A percentile compares a stretch with the other conserved stretches of the same genome.
These are phyloP conservation scores for Rhododendron kiyosumense DNA, from an alignment of 148 eudicot species.

Conservation along the genomic window DNA sequence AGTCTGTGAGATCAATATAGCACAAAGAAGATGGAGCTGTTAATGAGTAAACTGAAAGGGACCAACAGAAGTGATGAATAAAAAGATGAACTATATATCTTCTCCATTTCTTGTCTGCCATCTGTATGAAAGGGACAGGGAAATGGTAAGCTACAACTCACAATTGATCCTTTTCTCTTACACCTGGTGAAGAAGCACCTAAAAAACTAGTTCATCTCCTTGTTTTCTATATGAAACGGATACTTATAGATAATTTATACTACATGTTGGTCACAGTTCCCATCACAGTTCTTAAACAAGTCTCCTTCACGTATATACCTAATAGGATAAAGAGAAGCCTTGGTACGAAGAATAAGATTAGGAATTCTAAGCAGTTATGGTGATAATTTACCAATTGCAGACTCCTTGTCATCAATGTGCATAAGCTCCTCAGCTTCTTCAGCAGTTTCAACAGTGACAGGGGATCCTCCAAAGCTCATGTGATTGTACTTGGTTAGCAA, in stretches of 20 bases:
- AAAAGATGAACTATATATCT: not conserved
- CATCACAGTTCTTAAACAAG: not conserved
- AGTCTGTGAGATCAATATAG: not conserved
- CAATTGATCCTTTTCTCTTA: not conserved
- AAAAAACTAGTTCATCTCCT: not conserved
- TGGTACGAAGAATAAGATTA: not conserved
- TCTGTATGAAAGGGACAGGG: not conserved
- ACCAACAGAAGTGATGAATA: not conserved
- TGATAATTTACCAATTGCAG: constrained; percentile 50
- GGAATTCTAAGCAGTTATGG: not conserved
- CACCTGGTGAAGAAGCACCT: not conserved
- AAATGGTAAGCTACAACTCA: not conserved
- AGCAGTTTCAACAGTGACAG: constrained; percentile 41
- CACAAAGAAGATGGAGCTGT: not conserved
- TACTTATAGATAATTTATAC: not conserved
- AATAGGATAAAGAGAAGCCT: not conserved
- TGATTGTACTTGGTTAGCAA: constrained; percentile 58
- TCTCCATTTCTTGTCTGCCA: not conserved
- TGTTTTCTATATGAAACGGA: not conserved
- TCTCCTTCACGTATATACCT: not conserved
- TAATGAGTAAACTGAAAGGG: not conserved
- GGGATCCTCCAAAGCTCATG: constrained; percentile 83
- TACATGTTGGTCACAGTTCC: not conserved
- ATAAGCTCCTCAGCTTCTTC: constrained; percentile 72
- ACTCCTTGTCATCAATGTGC: constrained; percentile 40